Percentiles rank a stretch among this genome's conserved stretches.
Conservation (phyloP, 208 protist species). For the Leishmania turanica region DNA sequence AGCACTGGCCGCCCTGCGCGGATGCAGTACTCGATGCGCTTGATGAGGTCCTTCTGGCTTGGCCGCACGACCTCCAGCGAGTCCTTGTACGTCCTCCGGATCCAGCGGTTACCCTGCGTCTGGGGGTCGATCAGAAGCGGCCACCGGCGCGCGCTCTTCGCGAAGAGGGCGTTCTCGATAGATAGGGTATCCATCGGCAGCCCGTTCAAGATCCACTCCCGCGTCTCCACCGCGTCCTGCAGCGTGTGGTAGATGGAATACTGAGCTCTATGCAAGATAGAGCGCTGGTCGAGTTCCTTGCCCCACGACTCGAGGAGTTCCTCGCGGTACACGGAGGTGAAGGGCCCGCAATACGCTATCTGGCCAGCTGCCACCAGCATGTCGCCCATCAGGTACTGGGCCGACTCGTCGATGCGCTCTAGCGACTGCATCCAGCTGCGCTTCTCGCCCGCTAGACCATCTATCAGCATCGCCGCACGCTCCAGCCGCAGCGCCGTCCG, state of each 20-base stretch:
- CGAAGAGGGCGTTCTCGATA: constrained; percentile 98
- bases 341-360: constrained; percentile 97
- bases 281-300: constrained; percentile 61
- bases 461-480: constrained; percentile 96
- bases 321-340: constrained; percentile 94
- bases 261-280: constrained; percentile 85
- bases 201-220: constrained; percentile 95
- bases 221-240: constrained; percentile 95
- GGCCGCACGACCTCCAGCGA: constrained; percentile 96
- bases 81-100: constrained; percentile 96
- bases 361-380: constrained; percentile 95
- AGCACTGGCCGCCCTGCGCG: constrained; percentile 94
- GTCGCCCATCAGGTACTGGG: constrained; percentile 95
- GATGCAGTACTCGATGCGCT: constrained; percentile 96
- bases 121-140: constrained; percentile 99
- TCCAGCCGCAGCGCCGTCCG: constrained; percentile 95
- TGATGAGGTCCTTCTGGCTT: constrained; percentile 95
- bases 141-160: constrained; percentile 95
- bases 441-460: constrained; percentile 97
- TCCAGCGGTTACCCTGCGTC: constrained; percentile 98
- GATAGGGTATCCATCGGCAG: constrained; percentile 97
- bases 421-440: constrained; percentile 93
- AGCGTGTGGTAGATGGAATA: constrained; percentile 92
- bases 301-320: constrained; percentile 89
- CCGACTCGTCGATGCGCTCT: constrained; percentile 82